These are phyloP conservation scores for Umbellularia californica DNA, from an alignment of 164 flowering plant species.

Conservation along the genomic window DNA sequence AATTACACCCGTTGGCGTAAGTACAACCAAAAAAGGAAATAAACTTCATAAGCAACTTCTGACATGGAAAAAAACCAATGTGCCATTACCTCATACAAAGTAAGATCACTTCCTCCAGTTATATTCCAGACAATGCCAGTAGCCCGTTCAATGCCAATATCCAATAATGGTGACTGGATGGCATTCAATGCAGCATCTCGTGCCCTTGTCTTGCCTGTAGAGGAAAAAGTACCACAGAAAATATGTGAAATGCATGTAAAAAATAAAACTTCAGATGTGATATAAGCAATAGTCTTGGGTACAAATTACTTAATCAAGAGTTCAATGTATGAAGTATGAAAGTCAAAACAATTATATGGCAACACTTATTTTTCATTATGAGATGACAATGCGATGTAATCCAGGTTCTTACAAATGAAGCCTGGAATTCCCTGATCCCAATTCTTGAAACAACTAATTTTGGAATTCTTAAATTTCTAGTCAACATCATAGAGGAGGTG, in stretches of 20 bases:
- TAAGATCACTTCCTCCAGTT: constrained; percentile 91
- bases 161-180: constrained; percentile 84
- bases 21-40: no score
- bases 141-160: constrained; percentile 93
- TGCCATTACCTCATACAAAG: constrained; percentile 62
- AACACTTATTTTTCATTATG: no score
- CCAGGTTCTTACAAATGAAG: no score
- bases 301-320: background rate
- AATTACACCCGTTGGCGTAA: no score
- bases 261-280: background rate
- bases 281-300: background rate
- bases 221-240: background rate
- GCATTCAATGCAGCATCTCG: constrained; percentile 98
- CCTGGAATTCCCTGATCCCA: no score
- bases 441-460: no score
- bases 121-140: constrained; percentile 97
- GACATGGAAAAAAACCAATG: background rate
- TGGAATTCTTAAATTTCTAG: no score
- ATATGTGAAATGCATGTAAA: background rate
- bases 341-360: no score
- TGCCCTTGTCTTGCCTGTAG: constrained; percentile 84
- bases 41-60: no score
- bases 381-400: no score
- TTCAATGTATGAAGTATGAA: no score
- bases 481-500: no score